These are phyloP conservation scores for Yarrowia sp. DNA, from an alignment of 805 yeast species.

Conservation along the genomic window DNA sequence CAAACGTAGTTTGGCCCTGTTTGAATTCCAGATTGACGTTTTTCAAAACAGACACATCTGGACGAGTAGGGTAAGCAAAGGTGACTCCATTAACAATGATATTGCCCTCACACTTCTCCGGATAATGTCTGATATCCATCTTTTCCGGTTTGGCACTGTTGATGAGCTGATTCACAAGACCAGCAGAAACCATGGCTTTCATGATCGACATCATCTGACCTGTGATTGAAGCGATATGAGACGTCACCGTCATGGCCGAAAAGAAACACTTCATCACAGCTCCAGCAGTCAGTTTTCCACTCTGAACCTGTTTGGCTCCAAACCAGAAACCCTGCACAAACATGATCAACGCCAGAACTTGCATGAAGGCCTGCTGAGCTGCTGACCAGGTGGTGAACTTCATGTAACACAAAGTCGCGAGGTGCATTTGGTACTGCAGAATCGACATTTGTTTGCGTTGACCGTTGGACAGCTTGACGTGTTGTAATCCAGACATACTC, in stretches of 20 bases:
- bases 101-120: neutral
- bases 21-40: constrained; percentile 57
- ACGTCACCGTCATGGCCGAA: constrained; percentile 77
- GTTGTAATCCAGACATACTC: constrained; percentile 64
- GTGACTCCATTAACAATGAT: constrained; percentile 42
- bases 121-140: constrained; percentile 17
- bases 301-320: constrained; percentile 71
- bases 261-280: constrained; percentile 83
- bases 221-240: constrained; percentile 61
- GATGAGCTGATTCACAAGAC: neutral
- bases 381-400: constrained; percentile 57
- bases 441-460: constrained; percentile 58
- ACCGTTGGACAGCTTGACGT: constrained; percentile 69
- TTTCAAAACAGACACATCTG: constrained; percentile 55
- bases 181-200: constrained; percentile 74
- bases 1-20: constrained; percentile 59
- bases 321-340: constrained; percentile 94
- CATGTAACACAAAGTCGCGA: constrained; percentile 54
- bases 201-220: constrained; percentile 67
- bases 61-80: constrained; percentile 70
- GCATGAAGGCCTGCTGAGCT: constrained; percentile 63
- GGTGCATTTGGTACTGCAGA: constrained; percentile 51
- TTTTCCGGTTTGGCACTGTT: neutral
- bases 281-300: constrained; percentile 60
- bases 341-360: constrained; percentile 68